Evolutionary conservation across 176 grass and related monocot species (phyloP), one percentile per base, ranked within the genome.

Genomic region (Ensete ventricosum): DNA sequence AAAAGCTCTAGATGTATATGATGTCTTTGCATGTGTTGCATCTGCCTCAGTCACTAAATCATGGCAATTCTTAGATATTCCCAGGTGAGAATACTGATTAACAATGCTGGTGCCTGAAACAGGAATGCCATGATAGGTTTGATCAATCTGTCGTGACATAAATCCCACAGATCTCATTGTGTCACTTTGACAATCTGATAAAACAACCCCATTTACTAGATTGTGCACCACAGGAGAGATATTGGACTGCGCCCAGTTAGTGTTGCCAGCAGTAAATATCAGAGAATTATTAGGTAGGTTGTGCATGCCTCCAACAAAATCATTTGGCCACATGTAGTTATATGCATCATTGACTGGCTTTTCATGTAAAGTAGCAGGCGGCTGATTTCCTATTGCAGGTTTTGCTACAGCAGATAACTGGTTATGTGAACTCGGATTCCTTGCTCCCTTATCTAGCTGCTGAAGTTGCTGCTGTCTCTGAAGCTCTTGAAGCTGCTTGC

Each of bases 381-480:
- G 70, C 8, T 80, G 67, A 71, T 73, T 59, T 12, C 55, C 27
- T 0, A 57, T 50, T 51, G 57, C 57, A 29, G 78, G 54, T 53
- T 80, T 80, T 63, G 10, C 50, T n/a, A 58, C 55, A 72, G 57
- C 34, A 73, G 55, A 50, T 48, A 64, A 26, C 12, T 73, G 78
- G 55, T n/a, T 71, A n/a, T 29, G 78, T 64, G 54, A 14, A 63
- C 26, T 75, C 60, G 72, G 86, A 21, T 74, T 55, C 57, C 71
- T 80, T 74, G 64, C 62, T 79, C 69, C 71, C 48, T 76, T 63
- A 79, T 83, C 75, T n/a, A 62, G 67, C 52, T 65, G 86, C 59
- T 76, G 80, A 48, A 75, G 79, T 13, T 84, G 86, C n/a, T 83
- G 71, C 49, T 64, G 78, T 50, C 69, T 73, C 43, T 76, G 80